Evolutionary conservation across 768 basidiomycete genomes (phyloP), one percentile per base, ranked within the genome.

Genomic region (Amanita subjunquillea): DNA sequence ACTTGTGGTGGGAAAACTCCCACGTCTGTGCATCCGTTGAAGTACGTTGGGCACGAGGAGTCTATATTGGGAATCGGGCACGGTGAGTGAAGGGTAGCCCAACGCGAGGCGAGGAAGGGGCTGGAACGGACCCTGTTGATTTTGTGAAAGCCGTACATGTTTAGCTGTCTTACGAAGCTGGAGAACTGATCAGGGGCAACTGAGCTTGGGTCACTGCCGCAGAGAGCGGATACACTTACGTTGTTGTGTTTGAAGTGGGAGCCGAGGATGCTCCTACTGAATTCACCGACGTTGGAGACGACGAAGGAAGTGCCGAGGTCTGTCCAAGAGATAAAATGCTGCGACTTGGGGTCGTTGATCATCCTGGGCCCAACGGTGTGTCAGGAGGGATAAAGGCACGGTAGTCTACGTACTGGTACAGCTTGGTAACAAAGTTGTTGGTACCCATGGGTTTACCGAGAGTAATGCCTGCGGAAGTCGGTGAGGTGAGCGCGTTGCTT

Each of bases 91-190:
- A 20, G 48, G 42, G 43, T 51, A 32, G 45, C 36, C 25, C 36
- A 54, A 56, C 54, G 30, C 15, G 20, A 53, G 54, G 37, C 37
- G 51, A 45, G 27, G 47, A 23, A 9, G 38, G 54, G 46, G 46
- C 38, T 27, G 13, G 53, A 10, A 72, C 79, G 56, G 54, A 88
- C 85, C 69, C 89, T 77, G 65, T 91, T 91, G 69, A 90, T 90
- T 70, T 94, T 94, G 71, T 91, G 90, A 67, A 94, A 95, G 25
- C 91, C 91, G 62, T 93, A 95, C 89, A 94, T 94, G 75, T 95
- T 94, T 57, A 94, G 77, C 64, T 95, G 92, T 58, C 93, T 83
- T 50, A 94, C 91, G 65, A 96, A 95, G 62, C 87, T 90, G 10
- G 89, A 91, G 66, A 96, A 95, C 83, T 95, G 62, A n/a, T 42